These are phyloP conservation scores for Schwanniomyces sp. DNA, from an alignment of 805 yeast species.

Conservation along the genomic window DNA sequence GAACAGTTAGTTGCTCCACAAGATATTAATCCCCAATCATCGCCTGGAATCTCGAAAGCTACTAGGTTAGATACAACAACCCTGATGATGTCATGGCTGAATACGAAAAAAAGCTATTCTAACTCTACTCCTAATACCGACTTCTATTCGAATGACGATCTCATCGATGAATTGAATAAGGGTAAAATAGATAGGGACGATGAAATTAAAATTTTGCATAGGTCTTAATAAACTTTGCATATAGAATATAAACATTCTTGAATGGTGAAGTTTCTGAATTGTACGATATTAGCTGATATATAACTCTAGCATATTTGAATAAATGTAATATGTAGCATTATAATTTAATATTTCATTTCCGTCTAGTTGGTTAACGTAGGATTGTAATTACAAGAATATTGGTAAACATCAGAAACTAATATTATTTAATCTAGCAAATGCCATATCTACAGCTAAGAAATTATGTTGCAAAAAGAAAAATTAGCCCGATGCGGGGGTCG, in stretches of 20 bases:
- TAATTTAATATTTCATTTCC: too few species aligned
- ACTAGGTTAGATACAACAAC: constrained; percentile 35
- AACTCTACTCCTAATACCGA: constrained; percentile 27
- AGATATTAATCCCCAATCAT: constrained; percentile 3
- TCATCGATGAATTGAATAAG: not conserved
- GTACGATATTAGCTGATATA: not conserved
- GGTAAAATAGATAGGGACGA: not conserved
- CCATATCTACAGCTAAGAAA: too few species aligned
- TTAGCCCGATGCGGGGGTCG: constrained; percentile 1
- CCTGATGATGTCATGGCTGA: constrained; percentile 26
- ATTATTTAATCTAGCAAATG: too few species aligned
- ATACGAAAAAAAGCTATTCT: constrained; percentile 7
- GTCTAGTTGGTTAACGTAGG: too few species aligned
- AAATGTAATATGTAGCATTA: too few species aligned
- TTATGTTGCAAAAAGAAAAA: not conserved
- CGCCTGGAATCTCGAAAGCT: constrained; percentile 36
- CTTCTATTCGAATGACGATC: constrained; percentile 21
- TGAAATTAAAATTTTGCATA: not conserved
- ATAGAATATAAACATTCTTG: not conserved
- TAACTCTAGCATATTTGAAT: not conserved
- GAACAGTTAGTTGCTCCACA: not conserved
- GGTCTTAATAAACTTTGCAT: not conserved
- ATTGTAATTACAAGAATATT: too few species aligned
- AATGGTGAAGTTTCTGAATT: not conserved
- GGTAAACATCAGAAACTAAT: too few species aligned